Evolutionary conservation across 495 filamentous ascomycete genomes (phyloP).

Genomic region (Tuber melanosporum): DNA sequence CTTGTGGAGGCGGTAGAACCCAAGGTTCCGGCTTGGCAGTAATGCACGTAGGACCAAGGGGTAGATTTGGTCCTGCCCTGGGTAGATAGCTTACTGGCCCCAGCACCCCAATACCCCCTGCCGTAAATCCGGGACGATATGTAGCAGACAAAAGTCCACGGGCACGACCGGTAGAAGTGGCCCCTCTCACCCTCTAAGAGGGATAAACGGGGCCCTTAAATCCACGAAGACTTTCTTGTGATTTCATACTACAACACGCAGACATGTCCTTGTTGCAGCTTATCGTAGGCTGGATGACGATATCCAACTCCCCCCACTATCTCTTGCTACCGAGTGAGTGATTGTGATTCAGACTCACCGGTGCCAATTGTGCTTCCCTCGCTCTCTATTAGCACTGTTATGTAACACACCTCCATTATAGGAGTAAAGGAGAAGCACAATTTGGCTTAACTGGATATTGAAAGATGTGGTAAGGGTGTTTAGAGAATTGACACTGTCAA

Average conservation of each 20-base stretch:
- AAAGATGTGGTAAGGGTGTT: not conserved
- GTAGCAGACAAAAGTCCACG: not conserved
- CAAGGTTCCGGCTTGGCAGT: not conserved
- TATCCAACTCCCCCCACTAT: not conserved
- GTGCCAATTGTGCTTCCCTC: not conserved
- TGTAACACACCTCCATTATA: not conserved
- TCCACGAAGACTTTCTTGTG: not conserved
- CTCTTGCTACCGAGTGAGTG: not conserved
- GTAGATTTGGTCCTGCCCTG: not conserved
- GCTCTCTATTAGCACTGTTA: not conserved
- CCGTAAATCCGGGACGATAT: not conserved
- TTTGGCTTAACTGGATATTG: not conserved
- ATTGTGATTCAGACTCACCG: not conserved
- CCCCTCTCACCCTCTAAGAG: not conserved
- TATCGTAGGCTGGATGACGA: not conserved
- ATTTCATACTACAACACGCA: not conserved
- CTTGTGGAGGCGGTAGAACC: not conserved
- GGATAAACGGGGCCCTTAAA: not conserved
- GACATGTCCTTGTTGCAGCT: not conserved
- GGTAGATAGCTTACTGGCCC: not conserved
- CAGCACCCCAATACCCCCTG: not conserved
- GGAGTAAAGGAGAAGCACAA: not conserved
- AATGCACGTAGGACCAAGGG: not conserved
- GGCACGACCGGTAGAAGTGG: not conserved
- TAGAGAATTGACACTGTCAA: not conserved